Evolutionary conservation across 768 basidiomycete genomes (phyloP).

Genomic region (Lactarius tabidus): DNA sequence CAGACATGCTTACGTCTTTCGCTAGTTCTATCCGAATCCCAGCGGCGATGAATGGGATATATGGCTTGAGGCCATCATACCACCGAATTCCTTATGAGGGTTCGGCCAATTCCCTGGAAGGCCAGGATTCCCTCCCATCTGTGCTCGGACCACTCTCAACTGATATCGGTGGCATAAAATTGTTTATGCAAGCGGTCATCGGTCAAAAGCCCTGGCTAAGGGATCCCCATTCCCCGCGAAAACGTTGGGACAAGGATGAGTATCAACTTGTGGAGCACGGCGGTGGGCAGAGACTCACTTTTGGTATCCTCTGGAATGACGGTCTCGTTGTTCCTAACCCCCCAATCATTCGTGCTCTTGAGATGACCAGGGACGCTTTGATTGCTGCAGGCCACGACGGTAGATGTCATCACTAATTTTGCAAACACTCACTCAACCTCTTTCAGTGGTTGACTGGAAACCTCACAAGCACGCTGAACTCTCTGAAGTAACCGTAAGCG

Average conservation of each 20-base stretch:
- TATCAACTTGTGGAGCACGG: slow-evolving; percentile 60
- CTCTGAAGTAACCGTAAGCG: slow-evolving; percentile 29
- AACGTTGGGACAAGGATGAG: slow-evolving; percentile 56
- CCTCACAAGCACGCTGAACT: slow-evolving; percentile 31
- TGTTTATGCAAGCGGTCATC: slow-evolving; percentile 62
- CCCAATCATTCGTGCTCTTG: slow-evolving; percentile 49
- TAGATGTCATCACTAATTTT: slow-evolving; percentile 21
- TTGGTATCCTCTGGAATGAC: slow-evolving; percentile 40
- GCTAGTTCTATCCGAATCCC: slow-evolving; percentile 72
- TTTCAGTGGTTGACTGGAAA: slow-evolving; percentile 38
- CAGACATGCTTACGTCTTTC: not conserved
- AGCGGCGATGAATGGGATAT: slow-evolving; percentile 60
- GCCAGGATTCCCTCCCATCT: slow-evolving; percentile 66
- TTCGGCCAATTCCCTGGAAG: slow-evolving; percentile 59
- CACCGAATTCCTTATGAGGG: slow-evolving; percentile 69
- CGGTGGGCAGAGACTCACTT: slow-evolving; percentile 39
- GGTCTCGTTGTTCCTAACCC: slow-evolving; percentile 47
- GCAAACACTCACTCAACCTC: not conserved
- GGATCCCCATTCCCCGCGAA: slow-evolving; percentile 56
- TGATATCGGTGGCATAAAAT: slow-evolving; percentile 56
- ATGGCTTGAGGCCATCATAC: slow-evolving; percentile 67
- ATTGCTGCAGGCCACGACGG: slow-evolving; percentile 49
- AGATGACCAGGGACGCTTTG: slow-evolving; percentile 42
- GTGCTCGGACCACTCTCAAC: slow-evolving; percentile 70
- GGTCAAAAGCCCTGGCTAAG: slow-evolving; percentile 58